Evolutionary conservation across 176 grass and related monocot genomes (phyloP), one percentile per base, ranked within the genome.

Genomic region (Paspalum notatum): DNA sequence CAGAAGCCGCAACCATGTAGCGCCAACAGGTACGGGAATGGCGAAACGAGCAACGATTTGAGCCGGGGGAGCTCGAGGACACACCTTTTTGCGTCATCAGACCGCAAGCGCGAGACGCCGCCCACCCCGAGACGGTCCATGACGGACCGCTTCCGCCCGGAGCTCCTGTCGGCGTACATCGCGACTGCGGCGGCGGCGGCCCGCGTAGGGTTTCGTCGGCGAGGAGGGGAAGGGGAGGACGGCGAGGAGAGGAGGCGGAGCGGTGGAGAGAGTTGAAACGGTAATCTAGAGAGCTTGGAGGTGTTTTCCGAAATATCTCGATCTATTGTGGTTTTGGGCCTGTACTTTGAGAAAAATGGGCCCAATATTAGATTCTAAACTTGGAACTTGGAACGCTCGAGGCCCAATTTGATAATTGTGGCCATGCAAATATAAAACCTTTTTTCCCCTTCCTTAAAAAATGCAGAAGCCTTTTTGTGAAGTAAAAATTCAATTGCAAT

Each of bases 91-190:
- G 70, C 85, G 71, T 44, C 21, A 14, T 80, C 82, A 3, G 85
- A 52, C 44, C 51, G 55, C 69, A 67, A 25, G 78, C 63, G 82
- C 16, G 41, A 61, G 59, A 12, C 78, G 41, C 17, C 77, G 38
- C 61, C 82, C 27, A 64, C 78, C 13, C 81, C 67, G 18, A 94
- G 85, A 65, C 88, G 91, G 48, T 94, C 91, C 82, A 49, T 91
- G 59, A 94, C 62, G 66, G 91, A 91, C 21, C 88, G 83, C 79
- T 94, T 94, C 70, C 84, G 26, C 16, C 85, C 76, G 18, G 83
- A 79, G 68, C 32, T 3, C 45, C 77, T 75, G 71, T 94, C 83
- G 16, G 91, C 80, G 83, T 94, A 91, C 88, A 94, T 94, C 55
- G 18, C 32, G 44, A 18, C 14, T 1, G 76, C 50, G 42, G 58